Base-by-base conservation (phyloP, 352 stramenopile species). In the Globisporangium solare region DNA sequence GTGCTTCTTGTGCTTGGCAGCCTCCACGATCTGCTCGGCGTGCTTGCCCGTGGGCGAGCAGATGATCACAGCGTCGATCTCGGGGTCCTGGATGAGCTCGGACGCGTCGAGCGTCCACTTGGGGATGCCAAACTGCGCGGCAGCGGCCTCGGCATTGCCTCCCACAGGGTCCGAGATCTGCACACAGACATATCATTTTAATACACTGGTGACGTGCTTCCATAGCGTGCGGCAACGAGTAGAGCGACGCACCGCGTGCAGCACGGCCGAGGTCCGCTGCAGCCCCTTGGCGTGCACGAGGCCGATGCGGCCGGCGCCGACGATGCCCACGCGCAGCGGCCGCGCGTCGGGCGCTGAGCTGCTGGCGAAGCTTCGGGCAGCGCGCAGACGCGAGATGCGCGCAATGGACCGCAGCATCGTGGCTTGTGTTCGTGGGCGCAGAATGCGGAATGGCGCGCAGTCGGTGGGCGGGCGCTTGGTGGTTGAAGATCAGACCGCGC, bases 1-100 rank as follows among this genome's bases (percentile, higher is more conserved):
- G n/a, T 98, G 83, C 69, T 98, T 98, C 47, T 88, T 87, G 61
- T 94, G 81, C 14, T 79, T 81, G 17, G 95, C 95, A 21, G 86
- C 92, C 35, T 90, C 83, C 45, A 97, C 94, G 66, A 98, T 98
- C 76, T 98, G 95, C 61, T 97, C 84, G 14, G 94, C 95, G 76
- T 98, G 95, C 52, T 81, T 91, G 31, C 85, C 70, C 17, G 89
- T 98, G 3, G 95, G 95, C 13, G 94, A 98, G 70, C 95, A 99
- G 74, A 99, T 98, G 78, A 97, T 84, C 13, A 99, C 92, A 14
- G 94, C 95, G 70, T 99, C 92, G 37, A 98, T 86, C 14, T 97
- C 87, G 1, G 92, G 89, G 63, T 98, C 79, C 11, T 71, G 75
- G 58, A 99, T 93, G 11, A 98, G 82, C n/a, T 98, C 93, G 47